Base-by-base conservation (phyloP, 345 rosid genomes). In the Gynandropsis gynandra region DNA sequence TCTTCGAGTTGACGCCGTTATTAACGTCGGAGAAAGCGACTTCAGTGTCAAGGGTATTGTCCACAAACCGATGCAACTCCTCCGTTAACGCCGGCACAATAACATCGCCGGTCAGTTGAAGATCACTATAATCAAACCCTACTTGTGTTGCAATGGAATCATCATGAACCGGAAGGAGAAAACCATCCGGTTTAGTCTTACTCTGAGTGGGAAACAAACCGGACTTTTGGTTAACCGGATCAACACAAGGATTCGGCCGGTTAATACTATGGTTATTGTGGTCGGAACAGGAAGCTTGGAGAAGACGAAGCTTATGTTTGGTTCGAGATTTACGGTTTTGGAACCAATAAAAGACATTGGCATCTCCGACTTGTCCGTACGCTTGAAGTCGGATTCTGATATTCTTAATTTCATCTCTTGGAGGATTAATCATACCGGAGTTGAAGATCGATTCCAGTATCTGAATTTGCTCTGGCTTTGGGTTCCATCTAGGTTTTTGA, bases 401-500 rank as follows among this genome's bases (percentile, higher is more conserved):
- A 40, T 74, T 87, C 51, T 85, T 54, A 33, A 90, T 90, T 74
- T 87, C 98, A 2, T 90, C 98, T 64, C 98, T 77, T 2, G 95
- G 84, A 16, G 98, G 98, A 49, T 90, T 90, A 17, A 90, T 82
- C 85, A 72, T 84, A 39, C 98, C 98, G 0, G 98, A 90, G 61
- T 90, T 83, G 56, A 90, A 90, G 42, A 90, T 90, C 8, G 89
- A 80, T 66, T 90, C 98, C 3, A 90, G 78, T 36, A 90, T 90
- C 17, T 83, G 74, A 66, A 90, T 80, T 52, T 90, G 98, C 74
- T 90, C 96, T 0, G 98, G 98, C 51, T 84, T 90, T 21, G 98
- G 98, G 52, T 90, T 90, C 98, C 96, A 90, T 66, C 98, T 79
- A 1, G 95, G 98, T 71, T 90, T 90, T 15, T 96, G 95, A 71